Conservation (phyloP, 306 rosid genomes). For the Coriaria nepalensis region DNA sequence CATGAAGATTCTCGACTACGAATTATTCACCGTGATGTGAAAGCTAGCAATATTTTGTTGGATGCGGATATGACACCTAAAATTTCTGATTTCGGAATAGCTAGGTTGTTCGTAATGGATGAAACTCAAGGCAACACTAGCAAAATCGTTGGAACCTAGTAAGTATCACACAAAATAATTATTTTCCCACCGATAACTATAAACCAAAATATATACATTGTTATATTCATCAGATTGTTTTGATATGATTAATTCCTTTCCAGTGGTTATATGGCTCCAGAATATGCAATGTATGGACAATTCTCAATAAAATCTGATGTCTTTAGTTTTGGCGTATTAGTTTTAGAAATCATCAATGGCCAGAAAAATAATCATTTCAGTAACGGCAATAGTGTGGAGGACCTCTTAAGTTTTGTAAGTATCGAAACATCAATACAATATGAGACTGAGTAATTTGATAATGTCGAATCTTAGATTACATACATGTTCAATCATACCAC, state of each 20-base stretch:
- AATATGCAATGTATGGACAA: slow-evolving; percentile 30
- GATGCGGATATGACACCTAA: slow-evolving; percentile 12
- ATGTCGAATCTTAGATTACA: too few relatives aligned
- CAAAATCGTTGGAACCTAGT: neutral
- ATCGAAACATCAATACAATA: neutral
- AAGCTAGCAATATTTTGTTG: slow-evolving; percentile 14
- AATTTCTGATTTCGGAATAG: slow-evolving; percentile 24
- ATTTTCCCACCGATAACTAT: too few relatives aligned
- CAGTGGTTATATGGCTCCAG: slow-evolving; percentile 66
- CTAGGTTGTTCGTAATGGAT: slow-evolving; percentile 3
- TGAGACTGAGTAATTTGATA: neutral
- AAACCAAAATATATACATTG: too few relatives aligned
- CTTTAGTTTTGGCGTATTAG: slow-evolving; percentile 35
- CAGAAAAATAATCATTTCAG: slow-evolving; percentile 13
- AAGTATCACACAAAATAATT: neutral
- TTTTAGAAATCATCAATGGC: slow-evolving; percentile 41
- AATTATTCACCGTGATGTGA: slow-evolving; percentile 19
- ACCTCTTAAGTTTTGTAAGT: slow-evolving; percentile 35
- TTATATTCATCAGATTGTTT: too few relatives aligned
- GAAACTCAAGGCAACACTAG: neutral
- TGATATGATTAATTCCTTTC: neutral
- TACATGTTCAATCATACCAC: too few relatives aligned
- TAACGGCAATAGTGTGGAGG: slow-evolving; percentile 13
- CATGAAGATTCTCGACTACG: slow-evolving; percentile 17
- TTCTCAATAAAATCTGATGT: slow-evolving; percentile 37